phyloP scores from a whole-genome alignment of 805 yeast species.

The Candida tammaniensis region DNA sequence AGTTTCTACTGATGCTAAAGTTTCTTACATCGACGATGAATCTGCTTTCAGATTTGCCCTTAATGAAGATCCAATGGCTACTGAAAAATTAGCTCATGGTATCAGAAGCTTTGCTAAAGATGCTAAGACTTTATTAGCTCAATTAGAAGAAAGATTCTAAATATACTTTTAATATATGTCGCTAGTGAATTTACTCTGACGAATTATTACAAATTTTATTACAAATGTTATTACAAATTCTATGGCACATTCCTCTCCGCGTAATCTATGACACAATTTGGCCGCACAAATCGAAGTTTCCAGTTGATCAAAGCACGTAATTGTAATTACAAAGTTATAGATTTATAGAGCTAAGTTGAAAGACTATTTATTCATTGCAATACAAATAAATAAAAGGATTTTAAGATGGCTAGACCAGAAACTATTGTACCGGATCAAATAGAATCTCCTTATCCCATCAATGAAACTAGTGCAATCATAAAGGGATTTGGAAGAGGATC shows the following conservation, averaged over 20 bases:
- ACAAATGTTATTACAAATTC: too few relatives aligned
- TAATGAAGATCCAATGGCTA: constrained; percentile 98
- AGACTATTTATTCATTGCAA: too few relatives aligned
- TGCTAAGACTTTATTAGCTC: constrained; percentile 70
- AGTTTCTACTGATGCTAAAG: constrained; percentile 57
- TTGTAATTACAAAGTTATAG: too few relatives aligned
- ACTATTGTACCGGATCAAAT: constrained; percentile 19
- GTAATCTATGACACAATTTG: too few relatives aligned
- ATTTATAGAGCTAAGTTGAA: too few relatives aligned
- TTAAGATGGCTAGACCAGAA: background rate
- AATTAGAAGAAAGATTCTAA: constrained; percentile 59
- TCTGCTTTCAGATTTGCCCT: constrained; percentile 83
- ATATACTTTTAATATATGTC: too few relatives aligned
- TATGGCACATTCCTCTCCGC: too few relatives aligned
- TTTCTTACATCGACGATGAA: constrained; percentile 80
- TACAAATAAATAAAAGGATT: background rate
- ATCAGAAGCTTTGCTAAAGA: constrained; percentile 96
- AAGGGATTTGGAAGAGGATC: constrained; percentile 97
- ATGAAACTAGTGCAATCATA: constrained; percentile 46
- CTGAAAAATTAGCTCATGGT: constrained; percentile 97
- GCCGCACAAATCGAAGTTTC: too few relatives aligned
- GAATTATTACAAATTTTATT: too few relatives aligned
- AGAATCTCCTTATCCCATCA: constrained; percentile 51
- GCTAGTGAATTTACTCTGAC: too few relatives aligned
- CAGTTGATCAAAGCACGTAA: too few relatives aligned